Evolutionary conservation across 345 rosid genomes (phyloP).

Genomic region (Rhodamnia rubescens): DNA sequence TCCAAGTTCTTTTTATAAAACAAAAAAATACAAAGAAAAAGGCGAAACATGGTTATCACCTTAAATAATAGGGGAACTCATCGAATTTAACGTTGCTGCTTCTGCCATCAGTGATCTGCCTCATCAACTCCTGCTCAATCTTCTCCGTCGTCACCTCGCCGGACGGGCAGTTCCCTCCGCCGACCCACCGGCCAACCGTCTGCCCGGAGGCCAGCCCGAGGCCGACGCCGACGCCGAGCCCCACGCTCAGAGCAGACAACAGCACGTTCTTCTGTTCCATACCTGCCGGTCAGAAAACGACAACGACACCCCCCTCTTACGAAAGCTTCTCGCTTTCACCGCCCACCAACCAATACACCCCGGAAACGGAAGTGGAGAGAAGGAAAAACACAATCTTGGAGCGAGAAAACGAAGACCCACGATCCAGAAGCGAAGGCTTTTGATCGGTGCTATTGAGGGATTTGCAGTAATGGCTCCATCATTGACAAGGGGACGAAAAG

Average conservation of each 20-base stretch:
- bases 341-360: not conserved
- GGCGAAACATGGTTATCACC: conserved; percentile 23
- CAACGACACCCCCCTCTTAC: not conserved
- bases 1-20: too few relatives aligned
- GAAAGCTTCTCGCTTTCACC: not conserved
- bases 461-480: not conserved
- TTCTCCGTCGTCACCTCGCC: conserved; percentile 49
- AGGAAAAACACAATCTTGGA: not conserved
- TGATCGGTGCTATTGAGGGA: not conserved
- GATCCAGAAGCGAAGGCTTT: not conserved
- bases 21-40: not conserved
- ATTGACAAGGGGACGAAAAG: not conserved
- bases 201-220: conserved; percentile 25
- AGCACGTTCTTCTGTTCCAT: conserved; percentile 28
- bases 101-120: conserved; percentile 60
- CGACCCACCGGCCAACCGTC: conserved; percentile 7
- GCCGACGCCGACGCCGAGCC: conserved; percentile 19
- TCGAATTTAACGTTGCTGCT: conserved; percentile 53
- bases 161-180: conserved; percentile 11
- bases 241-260: conserved; percentile 13
- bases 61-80: conserved; percentile 81
- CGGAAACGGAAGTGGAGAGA: not conserved
- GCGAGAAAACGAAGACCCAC: not conserved
- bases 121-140: conserved; percentile 76
- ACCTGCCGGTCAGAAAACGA: not conserved